These are phyloP conservation scores for Botrytis fabae DNA, from an alignment of 2,329 filamentous ascomycete species.

Conservation along the genomic window DNA sequence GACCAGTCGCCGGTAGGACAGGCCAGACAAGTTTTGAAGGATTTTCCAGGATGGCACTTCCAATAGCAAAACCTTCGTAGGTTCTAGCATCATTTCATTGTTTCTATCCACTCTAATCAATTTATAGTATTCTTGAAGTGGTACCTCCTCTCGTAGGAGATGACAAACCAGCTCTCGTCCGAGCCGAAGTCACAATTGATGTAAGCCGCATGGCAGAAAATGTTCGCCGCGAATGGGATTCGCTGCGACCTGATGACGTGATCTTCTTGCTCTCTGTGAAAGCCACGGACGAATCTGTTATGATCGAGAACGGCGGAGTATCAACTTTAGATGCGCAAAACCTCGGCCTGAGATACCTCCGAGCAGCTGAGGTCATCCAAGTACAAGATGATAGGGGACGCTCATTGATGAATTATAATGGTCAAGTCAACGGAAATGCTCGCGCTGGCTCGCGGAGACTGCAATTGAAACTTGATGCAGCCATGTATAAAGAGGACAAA, in stretches of 20 bases:
- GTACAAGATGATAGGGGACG: slow-evolving; percentile 83
- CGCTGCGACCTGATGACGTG: slow-evolving; percentile 80
- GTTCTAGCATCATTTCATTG: not conserved
- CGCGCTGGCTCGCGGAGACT: slow-evolving; percentile 66
- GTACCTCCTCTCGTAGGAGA: slow-evolving; percentile 81
- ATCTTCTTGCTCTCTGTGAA: slow-evolving; percentile 83
- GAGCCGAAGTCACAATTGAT: slow-evolving; percentile 83
- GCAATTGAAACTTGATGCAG: slow-evolving; percentile 77
- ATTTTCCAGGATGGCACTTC: slow-evolving; percentile 87
- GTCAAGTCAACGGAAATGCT: slow-evolving; percentile 62
- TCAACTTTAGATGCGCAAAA: slow-evolving; percentile 55
- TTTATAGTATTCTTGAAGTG: slow-evolving; percentile 71
- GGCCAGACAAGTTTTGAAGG: slow-evolving; percentile 76
- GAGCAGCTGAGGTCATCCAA: slow-evolving; percentile 83
- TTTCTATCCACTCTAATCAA: slow-evolving; percentile 26
- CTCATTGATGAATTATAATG: slow-evolving; percentile 62
- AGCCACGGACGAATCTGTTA: slow-evolving; percentile 52
- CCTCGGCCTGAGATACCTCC: slow-evolving; percentile 67
- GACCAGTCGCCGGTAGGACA: slow-evolving; percentile 63
- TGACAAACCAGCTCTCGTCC: slow-evolving; percentile 77
- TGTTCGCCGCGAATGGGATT: slow-evolving; percentile 85
- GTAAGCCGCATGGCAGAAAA: slow-evolving; percentile 75
- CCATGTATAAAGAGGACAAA: slow-evolving; percentile 75
- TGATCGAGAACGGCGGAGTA: slow-evolving; percentile 55
- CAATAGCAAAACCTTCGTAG: slow-evolving; percentile 74